phyloP scores from a whole-genome alignment of 805 yeast species.

The Schwanniomyces occidentalis region DNA sequence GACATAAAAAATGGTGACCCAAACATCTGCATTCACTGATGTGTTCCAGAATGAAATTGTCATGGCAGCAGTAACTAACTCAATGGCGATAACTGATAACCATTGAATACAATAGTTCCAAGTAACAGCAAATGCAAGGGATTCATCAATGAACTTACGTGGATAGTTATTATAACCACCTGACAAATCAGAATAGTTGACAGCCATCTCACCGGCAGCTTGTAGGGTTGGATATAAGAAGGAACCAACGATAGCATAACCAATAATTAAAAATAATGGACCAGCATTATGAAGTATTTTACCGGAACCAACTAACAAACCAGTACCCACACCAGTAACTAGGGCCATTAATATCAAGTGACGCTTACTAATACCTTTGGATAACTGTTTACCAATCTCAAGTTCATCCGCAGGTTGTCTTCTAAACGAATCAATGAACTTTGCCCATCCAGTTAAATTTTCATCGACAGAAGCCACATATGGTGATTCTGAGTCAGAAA shows the following conservation, averaged over 20 bases:
- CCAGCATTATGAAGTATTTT: constrained; percentile 53
- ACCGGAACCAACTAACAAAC: constrained; percentile 63
- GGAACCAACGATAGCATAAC: constrained; percentile 52
- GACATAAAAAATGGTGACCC: constrained; percentile 34
- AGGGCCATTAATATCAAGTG: constrained; percentile 68
- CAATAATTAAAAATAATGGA: constrained; percentile 61
- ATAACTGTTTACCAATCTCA: constrained; percentile 20
- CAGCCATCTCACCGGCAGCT: constrained; percentile 56
- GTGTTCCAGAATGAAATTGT: constrained; percentile 10
- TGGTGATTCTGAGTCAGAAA: constrained; percentile 16
- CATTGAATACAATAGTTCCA: constrained; percentile 26
- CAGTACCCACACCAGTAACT: constrained; percentile 69
- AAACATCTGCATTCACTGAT: constrained; percentile 9
- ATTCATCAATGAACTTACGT: constrained; percentile 56
- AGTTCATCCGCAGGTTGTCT: constrained; percentile 12
- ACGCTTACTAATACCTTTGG: constrained; percentile 39
- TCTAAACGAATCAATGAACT: constrained; percentile 31
- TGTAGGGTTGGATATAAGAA: constrained; percentile 47
- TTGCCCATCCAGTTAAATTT: constrained; percentile 20
- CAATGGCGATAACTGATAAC: constrained; percentile 5
- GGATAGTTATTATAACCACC: constrained; percentile 66
- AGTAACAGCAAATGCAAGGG: constrained; percentile 53
- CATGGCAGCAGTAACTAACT: constrained; percentile 5
- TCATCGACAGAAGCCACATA: constrained; percentile 9
- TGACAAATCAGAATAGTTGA: constrained; percentile 59